A percentile compares a stretch with the other conserved stretches of the same genome.
These are phyloP conservation scores for Diddensiella transvaalensis DNA, from an alignment of 805 yeast genomes.

Conservation along the genomic window DNA sequence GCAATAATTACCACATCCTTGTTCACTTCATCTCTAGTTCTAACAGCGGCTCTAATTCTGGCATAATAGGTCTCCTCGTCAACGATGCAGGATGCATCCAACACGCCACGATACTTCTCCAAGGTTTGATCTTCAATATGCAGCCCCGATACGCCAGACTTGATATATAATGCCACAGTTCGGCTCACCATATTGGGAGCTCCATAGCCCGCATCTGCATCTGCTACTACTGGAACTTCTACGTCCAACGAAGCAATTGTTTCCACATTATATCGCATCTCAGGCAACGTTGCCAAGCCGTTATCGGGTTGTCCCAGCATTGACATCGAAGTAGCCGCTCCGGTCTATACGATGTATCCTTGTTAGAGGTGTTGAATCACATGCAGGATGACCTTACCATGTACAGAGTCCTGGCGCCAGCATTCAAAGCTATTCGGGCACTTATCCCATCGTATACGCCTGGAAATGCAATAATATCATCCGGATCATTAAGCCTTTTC, in stretches of 20 bases:
- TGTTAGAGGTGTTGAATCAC: no score
- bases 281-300: conserved; percentile 9
- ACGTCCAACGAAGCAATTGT: conserved; percentile 6
- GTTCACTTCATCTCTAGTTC: conserved; percentile 5
- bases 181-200: conserved; percentile 9
- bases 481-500: not conserved
- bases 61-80: conserved; percentile 4
- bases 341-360: no score
- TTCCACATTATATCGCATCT: conserved; percentile 9
- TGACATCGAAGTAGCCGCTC: conserved; percentile 8
- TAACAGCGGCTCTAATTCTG: conserved; percentile 9
- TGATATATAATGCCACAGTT: conserved; percentile 7
- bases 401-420: conserved; percentile 8
- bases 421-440: conserved; percentile 2
- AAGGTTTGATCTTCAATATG: conserved; percentile 14
- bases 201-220: conserved; percentile 16
- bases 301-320: conserved; percentile 8
- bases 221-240: conserved; percentile 10
- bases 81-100: conserved; percentile 8
- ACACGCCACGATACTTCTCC: conserved; percentile 10
- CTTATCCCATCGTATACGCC: conserved; percentile 13
- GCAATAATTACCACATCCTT: conserved; percentile 12
- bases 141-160: conserved; percentile 12
- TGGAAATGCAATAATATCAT: conserved; percentile 9
- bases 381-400: no score